Evolutionary conservation across 208 protist genomes (phyloP).

Genomic region (Trypanosoma caninum): DNA sequence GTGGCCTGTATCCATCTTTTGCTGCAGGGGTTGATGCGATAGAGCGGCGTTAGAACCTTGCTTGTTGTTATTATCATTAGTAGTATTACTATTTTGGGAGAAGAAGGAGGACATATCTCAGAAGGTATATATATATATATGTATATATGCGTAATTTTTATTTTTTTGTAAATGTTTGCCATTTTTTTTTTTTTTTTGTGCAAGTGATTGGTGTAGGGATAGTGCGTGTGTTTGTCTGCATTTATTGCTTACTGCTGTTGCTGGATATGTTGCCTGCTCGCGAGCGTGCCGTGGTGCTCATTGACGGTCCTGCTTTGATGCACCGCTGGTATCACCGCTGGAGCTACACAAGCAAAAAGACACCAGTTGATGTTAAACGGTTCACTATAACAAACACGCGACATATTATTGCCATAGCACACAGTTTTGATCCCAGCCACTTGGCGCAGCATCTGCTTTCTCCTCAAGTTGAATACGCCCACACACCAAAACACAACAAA

Average conservation of each 20-base stretch:
- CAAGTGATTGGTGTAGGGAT: neutral
- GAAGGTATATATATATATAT: too few species aligned
- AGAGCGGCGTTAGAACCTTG: constrained; percentile 20
- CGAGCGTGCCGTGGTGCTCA: constrained; percentile 69
- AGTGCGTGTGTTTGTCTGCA: neutral
- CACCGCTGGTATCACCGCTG: constrained; percentile 91
- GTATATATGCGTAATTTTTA: too few species aligned
- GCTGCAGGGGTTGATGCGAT: constrained; percentile 51
- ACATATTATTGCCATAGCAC: constrained; percentile 70
- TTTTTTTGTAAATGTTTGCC: constrained; percentile 21
- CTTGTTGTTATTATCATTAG: neutral
- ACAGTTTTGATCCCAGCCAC: constrained; percentile 87
- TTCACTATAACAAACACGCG: constrained; percentile 83
- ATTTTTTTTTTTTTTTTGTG: constrained; percentile 21
- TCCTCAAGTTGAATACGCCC: constrained; percentile 78
- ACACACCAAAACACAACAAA: constrained; percentile 87
- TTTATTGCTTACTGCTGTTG: neutral
- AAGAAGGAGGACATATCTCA: neutral
- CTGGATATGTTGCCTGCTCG: constrained; percentile 41
- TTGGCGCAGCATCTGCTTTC: constrained; percentile 83
- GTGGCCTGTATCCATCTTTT: constrained; percentile 64
- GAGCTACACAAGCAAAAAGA: constrained; percentile 55
- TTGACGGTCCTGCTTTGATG: constrained; percentile 82
- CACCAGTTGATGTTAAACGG: constrained; percentile 58
- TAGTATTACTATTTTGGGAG: constrained; percentile 5